These are phyloP conservation scores for Chaetomiaceae sp. DNA, from an alignment of 2,329 filamentous ascomycete species.

Conservation along the genomic window DNA sequence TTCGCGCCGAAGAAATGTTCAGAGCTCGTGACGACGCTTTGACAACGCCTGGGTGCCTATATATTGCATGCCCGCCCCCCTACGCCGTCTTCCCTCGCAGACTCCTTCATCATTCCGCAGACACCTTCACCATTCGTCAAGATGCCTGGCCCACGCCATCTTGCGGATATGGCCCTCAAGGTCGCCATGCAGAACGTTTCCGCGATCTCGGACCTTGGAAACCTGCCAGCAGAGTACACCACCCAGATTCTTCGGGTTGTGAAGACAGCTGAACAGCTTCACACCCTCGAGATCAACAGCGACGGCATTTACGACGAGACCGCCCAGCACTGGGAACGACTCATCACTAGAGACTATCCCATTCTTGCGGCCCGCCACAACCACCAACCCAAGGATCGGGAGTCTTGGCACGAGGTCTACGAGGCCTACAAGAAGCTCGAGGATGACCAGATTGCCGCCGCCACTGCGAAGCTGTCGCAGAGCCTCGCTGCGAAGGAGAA, in stretches of 20 bases:
- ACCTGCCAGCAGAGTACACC: conserved; percentile 61
- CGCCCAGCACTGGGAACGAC: conserved; percentile 67
- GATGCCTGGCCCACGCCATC: conserved; percentile 30
- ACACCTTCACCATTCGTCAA: background rate
- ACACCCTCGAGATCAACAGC: conserved; percentile 64
- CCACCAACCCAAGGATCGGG: conserved; percentile 58
- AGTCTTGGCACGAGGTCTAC: conserved; percentile 75
- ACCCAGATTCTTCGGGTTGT: conserved; percentile 64
- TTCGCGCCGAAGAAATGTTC: too few relatives aligned
- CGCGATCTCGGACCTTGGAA: conserved; percentile 62
- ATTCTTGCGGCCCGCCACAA: conserved; percentile 54
- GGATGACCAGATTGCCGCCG: conserved; percentile 48
- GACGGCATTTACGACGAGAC: conserved; percentile 68
- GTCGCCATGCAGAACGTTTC: conserved; percentile 49
- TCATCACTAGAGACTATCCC: conserved; percentile 74
- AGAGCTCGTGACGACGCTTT: too few relatives aligned
- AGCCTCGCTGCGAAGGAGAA: conserved; percentile 52
- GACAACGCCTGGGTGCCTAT: too few relatives aligned
- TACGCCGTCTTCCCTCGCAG: background rate
- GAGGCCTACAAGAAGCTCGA: conserved; percentile 58
- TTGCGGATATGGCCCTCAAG: conserved; percentile 45
- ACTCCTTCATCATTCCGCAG: background rate
- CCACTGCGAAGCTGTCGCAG: conserved; percentile 51
- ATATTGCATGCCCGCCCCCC: background rate
- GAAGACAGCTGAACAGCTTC: conserved; percentile 67